Evolutionary conservation across 1,139 yeast species (phyloP).

Genomic region (Suhomyces wounanorum): DNA sequence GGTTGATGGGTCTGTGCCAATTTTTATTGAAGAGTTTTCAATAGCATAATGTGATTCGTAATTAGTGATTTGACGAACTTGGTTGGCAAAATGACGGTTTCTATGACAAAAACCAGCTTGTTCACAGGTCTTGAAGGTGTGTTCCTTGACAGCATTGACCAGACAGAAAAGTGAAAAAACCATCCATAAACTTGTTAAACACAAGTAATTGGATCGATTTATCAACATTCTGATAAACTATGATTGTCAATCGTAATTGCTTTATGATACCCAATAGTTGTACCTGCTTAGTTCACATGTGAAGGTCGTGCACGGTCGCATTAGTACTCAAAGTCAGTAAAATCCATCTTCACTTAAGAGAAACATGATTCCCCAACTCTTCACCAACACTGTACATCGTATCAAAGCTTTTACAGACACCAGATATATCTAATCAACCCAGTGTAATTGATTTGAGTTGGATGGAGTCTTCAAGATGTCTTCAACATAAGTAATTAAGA

Average conservation of each 20-base stretch:
- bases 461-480: no score
- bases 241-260: background rate
- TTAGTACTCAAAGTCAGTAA: background rate
- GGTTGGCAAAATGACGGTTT: slow-evolving; percentile 68
- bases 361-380: background rate
- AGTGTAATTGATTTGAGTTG: background rate
- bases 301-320: background rate
- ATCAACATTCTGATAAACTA: background rate
- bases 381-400: background rate
- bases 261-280: background rate
- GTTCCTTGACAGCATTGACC: slow-evolving; percentile 58
- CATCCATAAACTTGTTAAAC: slow-evolving; percentile 8
- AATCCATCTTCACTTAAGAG: background rate
- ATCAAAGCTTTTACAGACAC: background rate
- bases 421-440: background rate
- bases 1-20: slow-evolving; percentile 21
- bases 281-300: background rate
- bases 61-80: slow-evolving; percentile 31
- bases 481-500: no score
- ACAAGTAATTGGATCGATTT: slow-evolving; percentile 2
- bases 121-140: slow-evolving; percentile 76
- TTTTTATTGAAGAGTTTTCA: slow-evolving; percentile 38
- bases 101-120: slow-evolving; percentile 86
- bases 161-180: slow-evolving; percentile 5
- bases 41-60: slow-evolving; percentile 57